These are phyloP conservation scores for Saccharomycopsis sp. DNA, from an alignment of 805 yeast species.

Conservation along the genomic window DNA sequence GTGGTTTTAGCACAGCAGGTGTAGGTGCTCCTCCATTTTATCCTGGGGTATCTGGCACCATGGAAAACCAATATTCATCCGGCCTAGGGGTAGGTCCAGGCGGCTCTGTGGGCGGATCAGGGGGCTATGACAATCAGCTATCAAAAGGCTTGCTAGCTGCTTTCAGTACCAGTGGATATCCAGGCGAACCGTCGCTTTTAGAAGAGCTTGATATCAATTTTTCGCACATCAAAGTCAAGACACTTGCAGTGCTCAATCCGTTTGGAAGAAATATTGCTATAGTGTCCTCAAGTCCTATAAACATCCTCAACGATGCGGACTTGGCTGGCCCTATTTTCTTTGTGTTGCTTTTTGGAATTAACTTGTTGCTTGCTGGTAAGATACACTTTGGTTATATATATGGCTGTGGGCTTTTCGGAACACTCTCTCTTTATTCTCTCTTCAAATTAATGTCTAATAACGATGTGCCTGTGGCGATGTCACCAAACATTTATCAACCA, in stretches of 20 bases:
- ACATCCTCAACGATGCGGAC: slow-evolving; percentile 81
- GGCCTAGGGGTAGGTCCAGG: slow-evolving; percentile 23
- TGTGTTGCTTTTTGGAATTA: slow-evolving; percentile 79
- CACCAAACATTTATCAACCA: slow-evolving; percentile 25
- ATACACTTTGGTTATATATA: slow-evolving; percentile 95
- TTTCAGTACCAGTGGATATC: slow-evolving; percentile 85
- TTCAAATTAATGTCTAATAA: slow-evolving; percentile 81
- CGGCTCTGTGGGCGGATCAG: slow-evolving; percentile 22
- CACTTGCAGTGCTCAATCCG: slow-evolving; percentile 81
- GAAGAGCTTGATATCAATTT: slow-evolving; percentile 94
- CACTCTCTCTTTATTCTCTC: slow-evolving; percentile 72
- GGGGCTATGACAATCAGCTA: slow-evolving; percentile 31
- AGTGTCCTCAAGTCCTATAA: slow-evolving; percentile 40
- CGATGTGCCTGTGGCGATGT: slow-evolving; percentile 36
- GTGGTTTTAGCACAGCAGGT: background rate
- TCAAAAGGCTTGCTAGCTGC: slow-evolving; percentile 83
- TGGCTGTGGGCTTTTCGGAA: slow-evolving; percentile 92
- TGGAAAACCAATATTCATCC: slow-evolving; percentile 21
- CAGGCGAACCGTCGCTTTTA: slow-evolving; percentile 88
- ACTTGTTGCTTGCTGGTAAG: slow-evolving; percentile 79
- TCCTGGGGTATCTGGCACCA: slow-evolving; percentile 16
- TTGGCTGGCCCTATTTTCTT: slow-evolving; percentile 92
- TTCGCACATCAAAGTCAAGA: slow-evolving; percentile 75
- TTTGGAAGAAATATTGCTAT: slow-evolving; percentile 24
- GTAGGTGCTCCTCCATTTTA: slow-evolving; percentile 16